These are phyloP conservation scores for Psilocybe tampanensis DNA, from an alignment of 768 basidiomycete genomes.

Conservation along the genomic window DNA sequence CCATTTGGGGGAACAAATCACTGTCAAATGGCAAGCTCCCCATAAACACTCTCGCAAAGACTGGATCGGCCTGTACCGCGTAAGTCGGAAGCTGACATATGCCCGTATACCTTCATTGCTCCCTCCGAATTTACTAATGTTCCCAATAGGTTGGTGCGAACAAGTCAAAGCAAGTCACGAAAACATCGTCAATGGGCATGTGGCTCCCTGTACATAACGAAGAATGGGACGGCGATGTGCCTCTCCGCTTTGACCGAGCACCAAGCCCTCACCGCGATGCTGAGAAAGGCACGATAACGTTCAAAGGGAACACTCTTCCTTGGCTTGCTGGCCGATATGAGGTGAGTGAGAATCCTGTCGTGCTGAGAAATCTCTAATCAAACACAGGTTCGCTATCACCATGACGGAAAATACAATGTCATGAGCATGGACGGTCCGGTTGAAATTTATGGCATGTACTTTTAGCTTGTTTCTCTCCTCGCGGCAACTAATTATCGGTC, in stretches of 20 bases:
- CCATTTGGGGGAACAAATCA: constrained; percentile 91
- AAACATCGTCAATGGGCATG: constrained; percentile 82
- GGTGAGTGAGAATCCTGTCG: constrained; percentile 40
- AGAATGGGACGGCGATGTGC: constrained; percentile 91
- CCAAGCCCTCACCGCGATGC: constrained; percentile 40
- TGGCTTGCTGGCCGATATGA: constrained; percentile 90
- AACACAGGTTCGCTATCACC: constrained; percentile 82
- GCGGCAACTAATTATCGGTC: constrained; percentile 6
- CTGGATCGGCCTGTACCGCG: constrained; percentile 94
- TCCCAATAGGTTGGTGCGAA: constrained; percentile 78
- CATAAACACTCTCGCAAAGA: constrained; percentile 85
- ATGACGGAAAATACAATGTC: constrained; percentile 97
- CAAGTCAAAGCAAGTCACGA: constrained; percentile 79
- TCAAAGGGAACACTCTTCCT: constrained; percentile 79
- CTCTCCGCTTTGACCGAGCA: constrained; percentile 47
- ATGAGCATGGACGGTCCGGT: constrained; percentile 84
- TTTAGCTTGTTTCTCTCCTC: not conserved
- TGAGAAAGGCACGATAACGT: constrained; percentile 68
- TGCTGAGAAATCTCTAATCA: constrained; percentile 7
- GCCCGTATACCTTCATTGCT: constrained; percentile 3
- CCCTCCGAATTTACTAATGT: not conserved
- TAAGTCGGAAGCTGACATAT: constrained; percentile 30
- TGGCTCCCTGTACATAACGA: constrained; percentile 92
- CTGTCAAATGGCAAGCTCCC: constrained; percentile 86
- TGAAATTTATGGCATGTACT: constrained; percentile 82